Evolutionary conservation across 2,329 filamentous ascomycete genomes (phyloP).

Genomic region (Diaporthe sp.): DNA sequence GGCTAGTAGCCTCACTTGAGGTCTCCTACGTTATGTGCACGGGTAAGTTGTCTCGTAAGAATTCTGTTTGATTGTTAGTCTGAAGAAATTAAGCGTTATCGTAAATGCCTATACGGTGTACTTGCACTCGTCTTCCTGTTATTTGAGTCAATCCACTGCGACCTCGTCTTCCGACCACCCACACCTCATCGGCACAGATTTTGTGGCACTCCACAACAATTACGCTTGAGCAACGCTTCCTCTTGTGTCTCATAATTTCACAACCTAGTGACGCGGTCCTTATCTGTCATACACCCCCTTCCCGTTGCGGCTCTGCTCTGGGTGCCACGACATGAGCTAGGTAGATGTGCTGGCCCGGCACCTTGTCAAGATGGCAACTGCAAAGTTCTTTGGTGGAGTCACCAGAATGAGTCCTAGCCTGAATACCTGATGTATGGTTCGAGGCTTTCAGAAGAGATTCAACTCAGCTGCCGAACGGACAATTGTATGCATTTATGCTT

Average conservation of each 20-base stretch:
- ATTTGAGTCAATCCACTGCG: neutral
- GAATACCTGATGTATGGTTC: neutral
- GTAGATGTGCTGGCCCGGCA: neutral
- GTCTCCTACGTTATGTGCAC: neutral
- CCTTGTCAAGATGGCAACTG: neutral
- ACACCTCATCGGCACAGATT: neutral
- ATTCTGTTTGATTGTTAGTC: neutral
- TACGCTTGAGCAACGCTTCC: neutral
- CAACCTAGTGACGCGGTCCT: neutral
- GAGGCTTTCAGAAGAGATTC: neutral
- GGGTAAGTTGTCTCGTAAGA: neutral
- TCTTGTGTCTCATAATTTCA: neutral
- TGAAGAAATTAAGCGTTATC: neutral
- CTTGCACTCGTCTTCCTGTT: neutral
- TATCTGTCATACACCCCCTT: neutral
- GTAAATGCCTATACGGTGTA: neutral
- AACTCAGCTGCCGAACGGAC: neutral
- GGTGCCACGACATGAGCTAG: constrained; percentile 9
- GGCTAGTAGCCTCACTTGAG: neutral
- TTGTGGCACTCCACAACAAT: neutral
- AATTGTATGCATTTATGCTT: neutral
- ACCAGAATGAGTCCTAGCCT: neutral
- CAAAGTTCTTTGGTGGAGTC: neutral
- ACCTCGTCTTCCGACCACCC: neutral
- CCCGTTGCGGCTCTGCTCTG: constrained; percentile 11